Evolutionary conservation across 495 filamentous ascomycete genomes (phyloP).

Genomic region (Tuber aestivum): DNA sequence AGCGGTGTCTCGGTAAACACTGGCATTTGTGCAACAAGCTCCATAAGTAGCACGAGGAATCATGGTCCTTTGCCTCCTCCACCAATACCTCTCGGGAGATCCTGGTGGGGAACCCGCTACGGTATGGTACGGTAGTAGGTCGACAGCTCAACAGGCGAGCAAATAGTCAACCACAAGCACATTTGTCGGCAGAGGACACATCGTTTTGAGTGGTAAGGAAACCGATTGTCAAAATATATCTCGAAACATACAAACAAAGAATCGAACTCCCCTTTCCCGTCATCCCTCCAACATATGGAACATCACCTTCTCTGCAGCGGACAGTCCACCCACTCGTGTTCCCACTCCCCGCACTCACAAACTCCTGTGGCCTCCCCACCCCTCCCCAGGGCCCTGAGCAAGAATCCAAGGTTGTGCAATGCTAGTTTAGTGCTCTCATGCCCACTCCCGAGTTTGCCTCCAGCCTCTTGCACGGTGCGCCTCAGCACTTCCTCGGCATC

Average conservation of each 20-base stretch:
- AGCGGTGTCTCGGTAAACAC: not conserved
- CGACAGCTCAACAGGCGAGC: not conserved
- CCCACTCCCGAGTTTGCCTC: not conserved
- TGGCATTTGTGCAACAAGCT: not conserved
- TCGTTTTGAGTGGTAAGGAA: not conserved
- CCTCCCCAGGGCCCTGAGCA: not conserved
- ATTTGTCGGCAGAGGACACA: not conserved
- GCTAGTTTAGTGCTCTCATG: conserved; percentile 4
- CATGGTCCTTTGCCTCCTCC: not conserved
- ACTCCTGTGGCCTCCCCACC: not conserved
- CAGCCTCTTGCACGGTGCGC: not conserved
- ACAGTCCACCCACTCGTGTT: not conserved
- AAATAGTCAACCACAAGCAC: not conserved
- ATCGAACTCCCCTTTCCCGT: not conserved
- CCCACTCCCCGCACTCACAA: not conserved
- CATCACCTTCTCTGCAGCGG: not conserved
- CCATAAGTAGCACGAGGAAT: not conserved
- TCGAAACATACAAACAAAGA: conserved; percentile 3
- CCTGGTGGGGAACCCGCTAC: not conserved
- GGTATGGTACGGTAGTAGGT: too few relatives aligned
- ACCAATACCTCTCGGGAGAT: not conserved
- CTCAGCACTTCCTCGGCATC: conserved; percentile 1
- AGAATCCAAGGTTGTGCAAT: not conserved
- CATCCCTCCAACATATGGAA: not conserved
- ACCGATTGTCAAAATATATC: conserved; percentile 5